Percentiles rank a stretch among this genome's conserved stretches.
Conservation (phyloP, 352 stramenopile genomes). For the Thalassiosira exigua region DNA sequence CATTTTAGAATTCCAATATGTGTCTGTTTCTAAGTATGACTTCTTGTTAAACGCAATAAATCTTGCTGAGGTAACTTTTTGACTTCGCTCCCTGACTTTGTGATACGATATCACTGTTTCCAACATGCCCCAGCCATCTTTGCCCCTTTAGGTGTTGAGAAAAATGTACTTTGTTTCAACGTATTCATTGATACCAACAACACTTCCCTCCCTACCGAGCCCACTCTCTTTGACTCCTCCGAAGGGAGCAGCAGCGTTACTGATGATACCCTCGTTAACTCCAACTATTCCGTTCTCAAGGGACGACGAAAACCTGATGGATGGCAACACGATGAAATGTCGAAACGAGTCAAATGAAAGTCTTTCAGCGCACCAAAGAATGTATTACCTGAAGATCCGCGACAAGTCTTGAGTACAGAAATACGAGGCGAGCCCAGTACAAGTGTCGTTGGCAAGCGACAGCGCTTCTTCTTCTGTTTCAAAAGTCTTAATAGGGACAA, state of each 20-base stretch:
- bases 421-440: conserved; percentile 91
- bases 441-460: conserved; percentile 91
- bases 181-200: conserved; percentile 90
- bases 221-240: conserved; percentile 91
- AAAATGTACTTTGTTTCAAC: conserved; percentile 96
- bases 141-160: conserved; percentile 64
- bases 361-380: too few relatives aligned
- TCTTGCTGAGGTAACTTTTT: too few relatives aligned
- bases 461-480: conserved; percentile 94
- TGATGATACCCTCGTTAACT: conserved; percentile 92
- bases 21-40: too few relatives aligned
- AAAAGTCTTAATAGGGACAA: conserved; percentile 94
- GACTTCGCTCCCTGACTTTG: too few relatives aligned
- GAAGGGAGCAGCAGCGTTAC: conserved; percentile 89
- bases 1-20: too few relatives aligned
- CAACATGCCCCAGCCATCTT: too few relatives aligned
- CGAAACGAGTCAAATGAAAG: too few relatives aligned
- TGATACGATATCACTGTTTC: too few relatives aligned
- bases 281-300: conserved; percentile 95
- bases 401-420: conserved; percentile 92
- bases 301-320: conserved; percentile 83
- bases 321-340: too few relatives aligned
- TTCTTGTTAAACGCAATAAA: neutral
- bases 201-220: conserved; percentile 81
- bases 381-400: too few relatives aligned